A percentile compares a stretch with the other conserved stretches of the same genome.
Conservation (phyloP, 306 rosid species). For the Trifolium subterraneum region DNA sequence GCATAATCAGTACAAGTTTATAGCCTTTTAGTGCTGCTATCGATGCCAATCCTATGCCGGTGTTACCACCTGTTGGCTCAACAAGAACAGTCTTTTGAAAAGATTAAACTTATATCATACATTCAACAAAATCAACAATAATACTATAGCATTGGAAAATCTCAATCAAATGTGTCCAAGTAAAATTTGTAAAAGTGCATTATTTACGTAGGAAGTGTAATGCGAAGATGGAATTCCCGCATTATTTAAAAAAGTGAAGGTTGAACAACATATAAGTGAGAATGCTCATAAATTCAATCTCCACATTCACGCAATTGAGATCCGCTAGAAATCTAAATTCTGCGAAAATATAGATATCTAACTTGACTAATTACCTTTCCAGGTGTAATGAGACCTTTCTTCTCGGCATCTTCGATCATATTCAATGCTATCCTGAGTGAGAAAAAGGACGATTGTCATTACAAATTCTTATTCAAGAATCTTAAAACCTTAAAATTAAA, state of each 20-base stretch:
- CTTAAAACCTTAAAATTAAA: neutral
- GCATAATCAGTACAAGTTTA: slow-evolving; percentile 64
- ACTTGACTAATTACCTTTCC: slow-evolving; percentile 62
- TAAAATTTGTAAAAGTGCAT: neutral
- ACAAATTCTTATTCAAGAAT: slow-evolving; percentile 8
- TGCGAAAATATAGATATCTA: neutral
- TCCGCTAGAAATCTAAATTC: too few species aligned
- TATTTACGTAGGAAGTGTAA: too few species aligned
- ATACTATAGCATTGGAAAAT: too few species aligned
- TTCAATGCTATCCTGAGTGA: slow-evolving; percentile 65
- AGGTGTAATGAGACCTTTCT: slow-evolving; percentile 73
- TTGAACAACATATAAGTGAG: too few species aligned
- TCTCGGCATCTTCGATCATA: slow-evolving; percentile 91
- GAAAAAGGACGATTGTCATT: slow-evolving; percentile 25
- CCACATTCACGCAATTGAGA: too few species aligned
- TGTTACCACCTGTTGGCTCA: slow-evolving; percentile 84
- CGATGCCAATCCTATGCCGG: slow-evolving; percentile 85
- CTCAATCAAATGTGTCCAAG: too few species aligned
- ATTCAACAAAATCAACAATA: slow-evolving; percentile 18
- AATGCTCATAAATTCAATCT: too few species aligned
- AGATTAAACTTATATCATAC: slow-evolving; percentile 37
- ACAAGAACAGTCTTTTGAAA: slow-evolving; percentile 67
- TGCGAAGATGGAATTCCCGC: too few species aligned
- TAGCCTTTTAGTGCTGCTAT: slow-evolving; percentile 79
- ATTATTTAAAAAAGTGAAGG: too few species aligned